A percentile compares a stretch with the other conserved stretches of the same genome.
These are phyloP conservation scores for Yamadazyma olivae DNA, from an alignment of 805 yeast genomes.

Conservation along the genomic window DNA sequence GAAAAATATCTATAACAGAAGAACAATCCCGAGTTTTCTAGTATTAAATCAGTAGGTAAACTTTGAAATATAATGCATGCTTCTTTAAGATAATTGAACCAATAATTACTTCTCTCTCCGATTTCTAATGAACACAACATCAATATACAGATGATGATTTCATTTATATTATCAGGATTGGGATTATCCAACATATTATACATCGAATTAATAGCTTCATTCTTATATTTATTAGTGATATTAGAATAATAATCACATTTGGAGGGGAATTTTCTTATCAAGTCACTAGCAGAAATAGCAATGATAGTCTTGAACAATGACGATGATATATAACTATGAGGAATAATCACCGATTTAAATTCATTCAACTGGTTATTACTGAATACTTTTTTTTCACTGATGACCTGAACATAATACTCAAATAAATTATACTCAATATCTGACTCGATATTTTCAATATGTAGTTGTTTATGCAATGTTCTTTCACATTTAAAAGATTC, in stretches of 20 bases:
- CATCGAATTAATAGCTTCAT: conserved; percentile 23
- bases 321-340: conserved; percentile 18
- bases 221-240: conserved; percentile 17
- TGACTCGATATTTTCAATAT: neutral
- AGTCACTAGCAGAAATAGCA: conserved; percentile 21
- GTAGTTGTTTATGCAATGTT: neutral
- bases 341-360: conserved; percentile 21
- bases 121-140: conserved; percentile 28
- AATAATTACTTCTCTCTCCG: conserved; percentile 22
- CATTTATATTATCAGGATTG: conserved; percentile 19
- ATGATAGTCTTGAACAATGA: conserved; percentile 17
- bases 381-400: conserved; percentile 21
- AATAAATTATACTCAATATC: conserved; percentile 13
- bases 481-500: neutral
- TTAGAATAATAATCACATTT: conserved; percentile 4
- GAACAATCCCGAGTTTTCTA: conserved; percentile 17
- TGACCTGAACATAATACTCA: conserved; percentile 16
- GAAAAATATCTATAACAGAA: conserved; percentile 30
- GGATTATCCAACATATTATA: conserved; percentile 22
- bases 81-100: conserved; percentile 28
- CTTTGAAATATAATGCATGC: conserved; percentile 23
- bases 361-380: conserved; percentile 19
- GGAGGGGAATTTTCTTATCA: conserved; percentile 13
- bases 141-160: conserved; percentile 22
- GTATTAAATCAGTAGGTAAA: conserved; percentile 14